Conservation (phyloP, 2,329 filamentous ascomycete species). For the Orbilia blumenaviensis region DNA sequence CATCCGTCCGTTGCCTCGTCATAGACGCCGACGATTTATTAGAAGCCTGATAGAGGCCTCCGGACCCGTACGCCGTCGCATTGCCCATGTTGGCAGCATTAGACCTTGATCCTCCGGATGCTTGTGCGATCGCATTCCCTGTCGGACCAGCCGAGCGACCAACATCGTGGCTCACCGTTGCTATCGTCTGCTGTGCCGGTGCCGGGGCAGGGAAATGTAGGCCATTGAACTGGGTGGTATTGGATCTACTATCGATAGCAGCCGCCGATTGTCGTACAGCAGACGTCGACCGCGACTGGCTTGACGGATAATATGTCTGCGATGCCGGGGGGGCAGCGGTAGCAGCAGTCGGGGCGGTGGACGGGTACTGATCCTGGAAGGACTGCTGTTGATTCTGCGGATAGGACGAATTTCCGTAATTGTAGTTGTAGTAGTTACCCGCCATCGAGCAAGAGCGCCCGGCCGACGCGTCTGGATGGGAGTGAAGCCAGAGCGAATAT, state of each 20-base stretch:
- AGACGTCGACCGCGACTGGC: neutral
- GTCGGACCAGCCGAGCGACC: neutral
- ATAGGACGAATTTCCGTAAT: conserved; percentile 24
- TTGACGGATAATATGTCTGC: conserved; percentile 15
- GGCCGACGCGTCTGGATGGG: conserved; percentile 11
- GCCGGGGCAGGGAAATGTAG: conserved; percentile 39
- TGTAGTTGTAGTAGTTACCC: conserved; percentile 37
- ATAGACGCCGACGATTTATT: neutral
- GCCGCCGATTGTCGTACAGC: neutral
- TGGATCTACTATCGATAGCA: neutral
- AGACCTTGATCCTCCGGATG: neutral
- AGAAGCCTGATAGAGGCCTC: conserved; percentile 20
- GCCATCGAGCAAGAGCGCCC: conserved; percentile 19
- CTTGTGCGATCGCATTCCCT: neutral
- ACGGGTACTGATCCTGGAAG: conserved; percentile 28
- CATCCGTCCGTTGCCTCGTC: conserved; percentile 3
- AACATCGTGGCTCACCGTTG: neutral
- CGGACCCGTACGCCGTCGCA: conserved; percentile 1
- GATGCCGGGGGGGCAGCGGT: neutral
- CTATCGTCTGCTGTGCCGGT: conserved; percentile 14
- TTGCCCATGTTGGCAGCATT: neutral
- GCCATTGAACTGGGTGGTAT: conserved; percentile 43
- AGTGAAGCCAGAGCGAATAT: neutral
- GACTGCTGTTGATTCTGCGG: conserved; percentile 36
- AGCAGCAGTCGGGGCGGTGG: neutral